These are phyloP conservation scores for Nemania sp. DNA, from an alignment of 2,329 filamentous ascomycete genomes.

Conservation along the genomic window DNA sequence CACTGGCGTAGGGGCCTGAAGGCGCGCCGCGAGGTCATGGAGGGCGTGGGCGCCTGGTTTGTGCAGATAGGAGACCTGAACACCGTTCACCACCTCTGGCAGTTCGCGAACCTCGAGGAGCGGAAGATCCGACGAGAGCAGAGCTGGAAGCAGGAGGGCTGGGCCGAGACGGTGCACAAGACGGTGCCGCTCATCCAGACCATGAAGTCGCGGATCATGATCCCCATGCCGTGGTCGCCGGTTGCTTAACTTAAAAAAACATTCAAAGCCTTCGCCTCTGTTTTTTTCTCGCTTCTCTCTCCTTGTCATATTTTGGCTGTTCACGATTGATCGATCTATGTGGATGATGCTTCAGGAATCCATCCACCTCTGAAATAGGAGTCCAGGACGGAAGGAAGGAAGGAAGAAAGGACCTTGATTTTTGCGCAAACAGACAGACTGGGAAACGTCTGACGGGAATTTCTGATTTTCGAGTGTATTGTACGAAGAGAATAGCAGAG, in stretches of 20 bases:
- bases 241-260: constrained; percentile 72
- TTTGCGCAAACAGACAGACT: background rate
- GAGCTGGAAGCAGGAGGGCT: constrained; percentile 93
- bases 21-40: constrained; percentile 95
- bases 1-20: constrained; percentile 94
- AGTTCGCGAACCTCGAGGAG: constrained; percentile 96
- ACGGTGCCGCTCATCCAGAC: constrained; percentile 95
- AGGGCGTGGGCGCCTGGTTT: constrained; percentile 97
- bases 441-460: background rate
- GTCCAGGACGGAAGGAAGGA: background rate
- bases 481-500: constrained; percentile 16
- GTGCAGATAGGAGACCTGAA: constrained; percentile 98
- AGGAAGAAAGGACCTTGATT: background rate
- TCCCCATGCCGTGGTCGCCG: constrained; percentile 96
- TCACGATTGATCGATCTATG: background rate
- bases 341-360: background rate
- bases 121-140: constrained; percentile 87
- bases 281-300: background rate
- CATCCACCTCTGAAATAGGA: constrained; percentile 1
- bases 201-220: constrained; percentile 93
- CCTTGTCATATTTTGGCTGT: background rate
- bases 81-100: constrained; percentile 97
- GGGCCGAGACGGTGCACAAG: constrained; percentile 97
- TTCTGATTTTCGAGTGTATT: constrained; percentile 13
- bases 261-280: no score